Conservation (phyloP, 768 basidiomycete species). For the Trametes punicea region DNA sequence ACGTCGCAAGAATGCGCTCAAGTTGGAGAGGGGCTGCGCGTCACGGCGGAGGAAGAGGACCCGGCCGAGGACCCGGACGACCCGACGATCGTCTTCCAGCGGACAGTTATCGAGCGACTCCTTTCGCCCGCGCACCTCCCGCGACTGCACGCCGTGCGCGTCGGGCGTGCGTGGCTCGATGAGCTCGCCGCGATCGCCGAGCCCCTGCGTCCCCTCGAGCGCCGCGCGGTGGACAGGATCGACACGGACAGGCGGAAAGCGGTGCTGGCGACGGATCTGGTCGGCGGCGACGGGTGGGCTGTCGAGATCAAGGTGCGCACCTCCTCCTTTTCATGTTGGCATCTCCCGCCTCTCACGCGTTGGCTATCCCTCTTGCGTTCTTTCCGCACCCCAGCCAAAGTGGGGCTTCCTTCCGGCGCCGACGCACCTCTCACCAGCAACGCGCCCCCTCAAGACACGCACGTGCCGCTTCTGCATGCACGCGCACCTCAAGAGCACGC, state of each 20-base stretch:
- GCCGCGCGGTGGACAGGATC: conserved; percentile 55
- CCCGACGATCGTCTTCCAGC: conserved; percentile 53
- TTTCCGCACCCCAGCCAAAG: conserved; percentile 68
- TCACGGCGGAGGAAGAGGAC: conserved; percentile 26
- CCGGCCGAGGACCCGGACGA: conserved; percentile 39
- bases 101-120: conserved; percentile 58
- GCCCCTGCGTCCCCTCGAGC: conserved; percentile 48
- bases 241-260: conserved; percentile 54
- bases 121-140: conserved; percentile 62
- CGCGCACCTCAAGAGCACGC: conserved; percentile 42
- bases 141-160: conserved; percentile 44
- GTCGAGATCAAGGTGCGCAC: conserved; percentile 86
- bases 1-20: too few relatives aligned
- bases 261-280: conserved; percentile 77
- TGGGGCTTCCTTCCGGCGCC: conserved; percentile 88
- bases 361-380: not conserved
- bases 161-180: conserved; percentile 57
- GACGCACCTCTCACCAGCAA: conserved; percentile 55
- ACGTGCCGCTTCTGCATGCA: conserved; percentile 95
- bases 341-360: not conserved
- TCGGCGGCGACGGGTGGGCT: conserved; percentile 60
- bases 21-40: too few relatives aligned
- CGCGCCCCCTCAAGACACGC: conserved; percentile 54
- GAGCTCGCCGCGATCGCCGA: conserved; percentile 47
- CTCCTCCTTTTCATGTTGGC: too few relatives aligned